phyloP scores from a whole-genome alignment of 495 filamentous ascomycete species.

The Darksidea phi region DNA sequence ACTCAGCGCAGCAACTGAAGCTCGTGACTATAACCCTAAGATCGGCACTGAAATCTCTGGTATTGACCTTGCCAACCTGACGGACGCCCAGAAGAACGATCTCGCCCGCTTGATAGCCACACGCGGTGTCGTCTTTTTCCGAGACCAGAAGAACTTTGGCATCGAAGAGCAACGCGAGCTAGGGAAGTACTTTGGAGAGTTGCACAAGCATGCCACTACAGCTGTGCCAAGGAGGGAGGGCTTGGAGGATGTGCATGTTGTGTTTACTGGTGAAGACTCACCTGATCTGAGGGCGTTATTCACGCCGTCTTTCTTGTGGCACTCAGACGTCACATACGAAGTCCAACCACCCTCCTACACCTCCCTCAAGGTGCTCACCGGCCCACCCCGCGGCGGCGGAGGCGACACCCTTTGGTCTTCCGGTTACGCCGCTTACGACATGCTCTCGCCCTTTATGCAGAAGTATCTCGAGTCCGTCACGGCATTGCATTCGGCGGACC shows the following conservation, averaged over 20 bases:
- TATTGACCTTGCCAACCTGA: constrained; percentile 65
- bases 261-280: constrained; percentile 63
- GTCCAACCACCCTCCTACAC: constrained; percentile 77
- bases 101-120: constrained; percentile 69
- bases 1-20: constrained; percentile 52
- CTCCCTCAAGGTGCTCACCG: constrained; percentile 65
- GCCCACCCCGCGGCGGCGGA: constrained; percentile 65
- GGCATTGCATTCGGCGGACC: constrained; percentile 68
- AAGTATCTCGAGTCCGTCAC: constrained; percentile 68
- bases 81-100: constrained; percentile 70
- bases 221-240: constrained; percentile 57
- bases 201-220: constrained; percentile 66
- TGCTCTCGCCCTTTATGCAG: constrained; percentile 66
- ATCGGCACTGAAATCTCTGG: constrained; percentile 73
- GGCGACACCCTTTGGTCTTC: constrained; percentile 77
- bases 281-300: constrained; percentile 48
- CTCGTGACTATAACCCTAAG: constrained; percentile 64
- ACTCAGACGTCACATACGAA: constrained; percentile 67
- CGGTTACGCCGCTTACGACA: constrained; percentile 70
- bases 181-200: constrained; percentile 62
- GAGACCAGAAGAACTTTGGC: constrained; percentile 64
- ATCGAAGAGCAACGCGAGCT: constrained; percentile 66
- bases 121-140: constrained; percentile 72
- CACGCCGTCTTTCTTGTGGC: constrained; percentile 55
- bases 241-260: constrained; percentile 68